These are phyloP conservation scores for Rhizopogon rudus DNA, from an alignment of 768 basidiomycete genomes.

Conservation along the genomic window DNA sequence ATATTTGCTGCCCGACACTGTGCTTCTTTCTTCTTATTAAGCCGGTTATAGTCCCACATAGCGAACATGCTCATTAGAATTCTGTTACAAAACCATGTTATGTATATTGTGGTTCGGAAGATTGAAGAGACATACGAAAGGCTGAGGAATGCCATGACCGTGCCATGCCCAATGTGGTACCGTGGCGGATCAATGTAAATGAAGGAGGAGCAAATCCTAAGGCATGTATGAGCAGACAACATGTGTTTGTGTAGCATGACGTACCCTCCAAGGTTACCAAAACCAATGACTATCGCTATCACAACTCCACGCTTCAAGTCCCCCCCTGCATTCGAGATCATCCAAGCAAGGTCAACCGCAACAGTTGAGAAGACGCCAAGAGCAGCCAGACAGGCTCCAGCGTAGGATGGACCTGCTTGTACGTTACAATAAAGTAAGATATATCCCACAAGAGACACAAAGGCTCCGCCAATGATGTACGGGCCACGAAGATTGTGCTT, in stretches of 20 bases:
- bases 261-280: conserved; percentile 51
- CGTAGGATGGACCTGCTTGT: conserved; percentile 28
- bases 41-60: conserved; percentile 44
- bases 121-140: conserved; percentile 14
- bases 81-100: conserved; percentile 23
- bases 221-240: too few relatives aligned
- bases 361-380: conserved; percentile 49
- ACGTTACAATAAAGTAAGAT: conserved; percentile 37
- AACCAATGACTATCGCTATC: conserved; percentile 47
- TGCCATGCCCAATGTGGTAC: conserved; percentile 32
- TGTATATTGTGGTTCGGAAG: conserved; percentile 15
- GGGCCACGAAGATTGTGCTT: conserved; percentile 40
- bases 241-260: conserved; percentile 8
- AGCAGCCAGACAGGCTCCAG: conserved; percentile 45
- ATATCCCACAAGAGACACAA: conserved; percentile 47
- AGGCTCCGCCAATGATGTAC: conserved; percentile 37
- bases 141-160: conserved; percentile 28
- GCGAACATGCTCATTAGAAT: conserved; percentile 37
- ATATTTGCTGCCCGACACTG: conserved; percentile 41
- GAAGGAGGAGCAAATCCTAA: conserved; percentile 37
- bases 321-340: conserved; percentile 51
- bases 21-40: conserved; percentile 46
- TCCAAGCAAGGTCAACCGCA: conserved; percentile 47
- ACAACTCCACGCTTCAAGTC: conserved; percentile 47
- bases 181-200: conserved; percentile 34